Conservation (phyloP, 2,329 filamentous ascomycete genomes). For the Pseudocercospora cruenta region DNA sequence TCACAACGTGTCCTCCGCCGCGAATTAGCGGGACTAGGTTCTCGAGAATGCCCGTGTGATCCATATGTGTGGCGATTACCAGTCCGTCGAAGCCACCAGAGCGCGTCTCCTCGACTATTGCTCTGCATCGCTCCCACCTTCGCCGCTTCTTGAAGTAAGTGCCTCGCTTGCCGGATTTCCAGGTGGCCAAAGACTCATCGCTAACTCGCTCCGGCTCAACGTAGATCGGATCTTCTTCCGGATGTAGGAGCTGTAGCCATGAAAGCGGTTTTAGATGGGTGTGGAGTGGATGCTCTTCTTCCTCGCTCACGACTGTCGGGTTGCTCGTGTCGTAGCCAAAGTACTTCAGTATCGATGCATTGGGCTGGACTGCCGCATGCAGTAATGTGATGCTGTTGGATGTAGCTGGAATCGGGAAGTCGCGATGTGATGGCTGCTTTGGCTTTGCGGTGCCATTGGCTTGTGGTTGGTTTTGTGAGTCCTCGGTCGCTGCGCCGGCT, state of each 20-base stretch:
- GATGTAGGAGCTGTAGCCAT: constrained; percentile 88
- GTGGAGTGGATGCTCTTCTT: constrained; percentile 71
- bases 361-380: constrained; percentile 82
- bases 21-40: constrained; percentile 77
- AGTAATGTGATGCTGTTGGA: constrained; percentile 80
- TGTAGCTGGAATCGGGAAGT: constrained; percentile 63
- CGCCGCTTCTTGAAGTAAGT: constrained; percentile 88
- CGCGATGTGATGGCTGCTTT: constrained; percentile 49
- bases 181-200: constrained; percentile 64
- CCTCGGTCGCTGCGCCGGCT: neutral
- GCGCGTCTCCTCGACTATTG: constrained; percentile 74
- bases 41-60: constrained; percentile 74
- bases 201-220: constrained; percentile 64
- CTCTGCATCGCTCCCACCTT: constrained; percentile 73
- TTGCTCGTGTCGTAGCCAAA: constrained; percentile 80
- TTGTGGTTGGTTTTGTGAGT: neutral
- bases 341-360: constrained; percentile 84
- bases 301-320: constrained; percentile 50
- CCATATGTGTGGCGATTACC: constrained; percentile 80
- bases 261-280: constrained; percentile 81
- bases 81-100: constrained; percentile 81
- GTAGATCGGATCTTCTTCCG: constrained; percentile 75
- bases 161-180: constrained; percentile 81
- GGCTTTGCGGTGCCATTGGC: constrained; percentile 21
- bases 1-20: constrained; percentile 80